Conservation (phyloP, 2,329 filamentous ascomycete species). For the Neonectria faginata region DNA sequence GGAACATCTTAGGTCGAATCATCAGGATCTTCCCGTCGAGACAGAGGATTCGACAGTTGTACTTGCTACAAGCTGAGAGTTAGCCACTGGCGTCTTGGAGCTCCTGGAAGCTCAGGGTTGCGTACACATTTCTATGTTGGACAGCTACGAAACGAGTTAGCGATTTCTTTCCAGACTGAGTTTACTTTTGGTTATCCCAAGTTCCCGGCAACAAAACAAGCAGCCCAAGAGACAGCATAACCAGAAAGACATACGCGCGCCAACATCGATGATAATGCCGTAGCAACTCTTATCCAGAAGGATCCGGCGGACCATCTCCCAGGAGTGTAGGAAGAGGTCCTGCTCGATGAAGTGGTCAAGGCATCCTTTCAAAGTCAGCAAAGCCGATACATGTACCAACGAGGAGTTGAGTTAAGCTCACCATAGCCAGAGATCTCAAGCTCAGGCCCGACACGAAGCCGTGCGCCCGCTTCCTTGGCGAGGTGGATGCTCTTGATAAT, state of each 20-base stretch:
- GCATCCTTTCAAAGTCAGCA: conserved; percentile 43
- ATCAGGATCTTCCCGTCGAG: conserved; percentile 74
- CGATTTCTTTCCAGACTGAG: not conserved
- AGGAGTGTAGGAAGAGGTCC: conserved; percentile 49
- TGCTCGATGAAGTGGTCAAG: conserved; percentile 74
- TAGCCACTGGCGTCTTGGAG: not conserved
- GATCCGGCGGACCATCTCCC: conserved; percentile 50
- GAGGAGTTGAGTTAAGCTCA: conserved; percentile 42
- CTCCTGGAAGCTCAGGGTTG: not conserved
- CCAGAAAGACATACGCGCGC: conserved; percentile 33
- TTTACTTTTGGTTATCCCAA: not conserved
- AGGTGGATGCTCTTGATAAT: conserved; percentile 71
- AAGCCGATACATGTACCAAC: not conserved
- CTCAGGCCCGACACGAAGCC: conserved; percentile 70
- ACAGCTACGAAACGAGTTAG: not conserved
- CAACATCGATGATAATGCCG: conserved; percentile 54
- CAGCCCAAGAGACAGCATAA: conserved; percentile 28
- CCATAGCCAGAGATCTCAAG: conserved; percentile 56
- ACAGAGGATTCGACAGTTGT: conserved; percentile 54
- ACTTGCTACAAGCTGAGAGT: conserved; percentile 40
- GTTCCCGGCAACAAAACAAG: not conserved
- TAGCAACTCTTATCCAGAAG: conserved; percentile 49
- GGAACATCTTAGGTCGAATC: conserved; percentile 72
- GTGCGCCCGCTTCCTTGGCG: conserved; percentile 72
- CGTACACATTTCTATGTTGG: not conserved